Conservation (phyloP, 2,329 filamentous ascomycete species). For the Pseudovirgaria hyperparasitica region DNA sequence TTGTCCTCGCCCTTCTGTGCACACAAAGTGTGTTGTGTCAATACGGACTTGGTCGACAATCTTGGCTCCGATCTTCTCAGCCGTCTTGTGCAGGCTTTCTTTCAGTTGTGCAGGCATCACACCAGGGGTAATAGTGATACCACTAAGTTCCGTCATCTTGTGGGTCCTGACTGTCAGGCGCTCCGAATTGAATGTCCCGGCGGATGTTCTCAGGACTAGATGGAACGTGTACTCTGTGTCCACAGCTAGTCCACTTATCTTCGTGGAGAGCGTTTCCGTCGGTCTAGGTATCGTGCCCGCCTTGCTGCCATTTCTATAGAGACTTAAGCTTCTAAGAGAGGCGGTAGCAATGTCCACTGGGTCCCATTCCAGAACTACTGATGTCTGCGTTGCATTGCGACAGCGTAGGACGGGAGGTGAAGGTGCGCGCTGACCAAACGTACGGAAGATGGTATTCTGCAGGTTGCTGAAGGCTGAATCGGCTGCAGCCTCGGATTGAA, state of each 20-base stretch:
- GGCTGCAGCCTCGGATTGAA: conserved; percentile 60
- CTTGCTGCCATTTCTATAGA: conserved; percentile 95
- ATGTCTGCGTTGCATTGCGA: conserved; percentile 97
- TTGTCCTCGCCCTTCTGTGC: conserved; percentile 78
- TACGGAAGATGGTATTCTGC: conserved; percentile 77
- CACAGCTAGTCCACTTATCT: conserved; percentile 91
- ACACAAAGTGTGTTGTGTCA: conserved; percentile 97
- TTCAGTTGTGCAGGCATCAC: conserved; percentile 62
- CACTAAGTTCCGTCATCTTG: conserved; percentile 95
- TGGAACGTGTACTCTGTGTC: conserved; percentile 96
- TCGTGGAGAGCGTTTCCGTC: conserved; percentile 80
- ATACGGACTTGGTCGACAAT: conserved; percentile 83
- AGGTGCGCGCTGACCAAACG: conserved; percentile 74
- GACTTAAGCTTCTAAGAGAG: conserved; percentile 73
- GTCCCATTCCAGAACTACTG: conserved; percentile 95
- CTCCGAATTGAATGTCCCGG: conserved; percentile 75
- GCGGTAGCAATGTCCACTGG: conserved; percentile 86
- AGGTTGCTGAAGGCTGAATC: conserved; percentile 67
- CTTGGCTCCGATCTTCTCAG: conserved; percentile 85
- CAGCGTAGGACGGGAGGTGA: conserved; percentile 69
- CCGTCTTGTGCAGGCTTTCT: conserved; percentile 60
- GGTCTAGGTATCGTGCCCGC: conserved; percentile 88
- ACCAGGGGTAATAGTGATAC: conserved; percentile 87
- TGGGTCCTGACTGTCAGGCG: conserved; percentile 80
- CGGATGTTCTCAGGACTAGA: conserved; percentile 77